A percentile compares a stretch with the other conserved stretches of the same genome.
These are phyloP conservation scores for Cornus controversa DNA, from an alignment of 148 eudicot genomes.

Conservation along the genomic window DNA sequence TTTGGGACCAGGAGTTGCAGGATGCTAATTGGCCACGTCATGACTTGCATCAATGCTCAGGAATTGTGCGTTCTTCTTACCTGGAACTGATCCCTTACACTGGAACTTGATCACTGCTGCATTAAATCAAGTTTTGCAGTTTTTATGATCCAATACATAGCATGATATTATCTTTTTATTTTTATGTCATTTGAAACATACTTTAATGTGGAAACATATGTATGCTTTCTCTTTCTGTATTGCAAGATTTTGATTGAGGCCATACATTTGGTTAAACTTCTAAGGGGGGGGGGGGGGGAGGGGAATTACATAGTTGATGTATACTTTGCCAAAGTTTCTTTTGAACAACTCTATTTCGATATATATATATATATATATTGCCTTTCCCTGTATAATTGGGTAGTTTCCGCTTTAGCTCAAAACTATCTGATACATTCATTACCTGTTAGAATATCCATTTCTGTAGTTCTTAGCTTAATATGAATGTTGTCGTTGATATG, in stretches of 20 bases:
- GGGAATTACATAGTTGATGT: neutral
- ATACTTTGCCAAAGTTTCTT: neutral
- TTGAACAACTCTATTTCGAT: neutral
- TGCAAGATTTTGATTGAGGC: neutral
- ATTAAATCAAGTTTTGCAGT: neutral
- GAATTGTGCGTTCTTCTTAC: conserved; percentile 49
- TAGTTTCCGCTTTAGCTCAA: too few species aligned
- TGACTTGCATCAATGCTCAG: conserved; percentile 37
- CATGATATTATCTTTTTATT: too few species aligned
- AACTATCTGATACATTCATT: too few species aligned
- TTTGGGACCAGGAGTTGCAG: conserved; percentile 46
- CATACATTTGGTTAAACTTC: neutral
- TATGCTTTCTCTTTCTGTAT: neutral
- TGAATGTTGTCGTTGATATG: neutral
- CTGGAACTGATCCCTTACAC: neutral
- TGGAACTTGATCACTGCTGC: neutral
- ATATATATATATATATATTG: neutral
- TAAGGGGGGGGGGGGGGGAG: neutral
- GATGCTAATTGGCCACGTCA: conserved; percentile 40
- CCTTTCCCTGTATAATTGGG: too few species aligned
- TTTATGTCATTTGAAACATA: neutral
- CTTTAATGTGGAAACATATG: neutral
- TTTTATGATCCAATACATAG: too few species aligned
- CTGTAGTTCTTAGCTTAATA: neutral
- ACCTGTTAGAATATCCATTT: too few species aligned